Base-by-base conservation (phyloP, 2,329 filamentous ascomycete genomes). In the Fusarium sp. region DNA sequence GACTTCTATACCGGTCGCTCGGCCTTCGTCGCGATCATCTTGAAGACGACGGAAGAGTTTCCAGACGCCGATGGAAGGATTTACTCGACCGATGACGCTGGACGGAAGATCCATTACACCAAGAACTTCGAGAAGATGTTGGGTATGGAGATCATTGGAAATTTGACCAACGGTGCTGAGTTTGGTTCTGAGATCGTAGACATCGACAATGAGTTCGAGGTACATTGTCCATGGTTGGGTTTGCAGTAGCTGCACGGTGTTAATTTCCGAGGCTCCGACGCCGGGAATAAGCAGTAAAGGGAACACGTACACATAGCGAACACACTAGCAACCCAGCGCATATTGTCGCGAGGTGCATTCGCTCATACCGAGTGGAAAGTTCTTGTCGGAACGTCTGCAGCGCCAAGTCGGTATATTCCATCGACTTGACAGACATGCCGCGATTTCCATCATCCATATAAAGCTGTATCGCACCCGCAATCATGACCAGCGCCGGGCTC, bases 341-440 rank as follows among this genome's bases (percentile, higher is more conserved):
- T 25, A 76, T 46, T 6, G 75, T 77, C 0, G 72, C 56, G 5
- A 56, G 42, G 35, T 76, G 75, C 46, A 77, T 71, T 16, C 32
- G 63, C n/a, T 69, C 75, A 42, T 75, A 64, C 1, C 72, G 70
- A 9, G 61, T 50, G 3, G 59, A 58, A 12, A 77, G 60, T 35
- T 77, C 75, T 10, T 64, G 65, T 11, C 75, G 75, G 43, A 77
- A 77, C 0, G 75, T 74, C 46, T 77, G 75, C 13, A 77, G 49
- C 0, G 75, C 75, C 1, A 69, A 16, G 52, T 69, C 75, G 42
- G 77, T 61, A 11, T 69, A 61, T 33, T 77, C 75, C 75, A 77
- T 76, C 0, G 75, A 77, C 21, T 67, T 64, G 9, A 77, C 74
- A 0, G 75, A 76, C 37, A 76, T 59, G 8, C 66, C 54, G 1